phyloP scores from a whole-genome alignment of 2,329 filamentous ascomycete species.

The Sclerotinia nivalis region DNA sequence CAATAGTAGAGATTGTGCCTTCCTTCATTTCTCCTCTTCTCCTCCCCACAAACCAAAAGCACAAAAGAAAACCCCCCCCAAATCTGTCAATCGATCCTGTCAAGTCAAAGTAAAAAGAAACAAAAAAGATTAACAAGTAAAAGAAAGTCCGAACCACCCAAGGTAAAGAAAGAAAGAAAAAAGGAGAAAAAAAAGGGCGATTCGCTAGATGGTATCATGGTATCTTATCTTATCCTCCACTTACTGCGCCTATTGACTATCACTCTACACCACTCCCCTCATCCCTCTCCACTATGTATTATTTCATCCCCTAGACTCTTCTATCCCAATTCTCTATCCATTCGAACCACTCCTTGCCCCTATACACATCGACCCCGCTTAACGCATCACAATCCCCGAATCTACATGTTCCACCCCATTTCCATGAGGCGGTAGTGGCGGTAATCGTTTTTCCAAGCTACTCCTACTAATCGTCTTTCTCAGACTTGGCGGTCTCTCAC shows the following conservation, averaged over 20 bases:
- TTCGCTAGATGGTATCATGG: slow-evolving; percentile 26
- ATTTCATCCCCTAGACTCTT: not conserved
- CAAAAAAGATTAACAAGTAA: not conserved
- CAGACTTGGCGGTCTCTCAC: slow-evolving; percentile 9
- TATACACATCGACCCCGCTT: not conserved
- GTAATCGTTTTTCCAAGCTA: slow-evolving; percentile 61
- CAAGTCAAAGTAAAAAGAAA: slow-evolving; percentile 13
- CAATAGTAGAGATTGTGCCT: slow-evolving; percentile 6
- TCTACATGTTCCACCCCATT: slow-evolving; percentile 11
- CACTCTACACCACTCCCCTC: too few relatives aligned
- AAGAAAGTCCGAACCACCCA: not conserved
- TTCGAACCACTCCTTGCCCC: not conserved
- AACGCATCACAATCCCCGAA: slow-evolving; percentile 11
- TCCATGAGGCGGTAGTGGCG: slow-evolving; percentile 50
- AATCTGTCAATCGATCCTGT: slow-evolving; percentile 10
- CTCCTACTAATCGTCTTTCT: slow-evolving; percentile 49
- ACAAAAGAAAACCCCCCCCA: slow-evolving; percentile 12
- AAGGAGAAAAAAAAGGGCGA: slow-evolving; percentile 2
- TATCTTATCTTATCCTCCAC: slow-evolving; percentile 17
- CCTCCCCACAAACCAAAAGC: not conserved
- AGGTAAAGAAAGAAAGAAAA: not conserved
- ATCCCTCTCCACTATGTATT: not conserved
- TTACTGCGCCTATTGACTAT: slow-evolving; percentile 8
- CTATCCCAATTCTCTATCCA: not conserved
- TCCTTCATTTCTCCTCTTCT: too few relatives aligned